Evolutionary conservation across 2,329 filamentous ascomycete genomes (phyloP), one percentile per base, ranked within the genome.

Genomic region (Raffaelea ambrosiae): DNA sequence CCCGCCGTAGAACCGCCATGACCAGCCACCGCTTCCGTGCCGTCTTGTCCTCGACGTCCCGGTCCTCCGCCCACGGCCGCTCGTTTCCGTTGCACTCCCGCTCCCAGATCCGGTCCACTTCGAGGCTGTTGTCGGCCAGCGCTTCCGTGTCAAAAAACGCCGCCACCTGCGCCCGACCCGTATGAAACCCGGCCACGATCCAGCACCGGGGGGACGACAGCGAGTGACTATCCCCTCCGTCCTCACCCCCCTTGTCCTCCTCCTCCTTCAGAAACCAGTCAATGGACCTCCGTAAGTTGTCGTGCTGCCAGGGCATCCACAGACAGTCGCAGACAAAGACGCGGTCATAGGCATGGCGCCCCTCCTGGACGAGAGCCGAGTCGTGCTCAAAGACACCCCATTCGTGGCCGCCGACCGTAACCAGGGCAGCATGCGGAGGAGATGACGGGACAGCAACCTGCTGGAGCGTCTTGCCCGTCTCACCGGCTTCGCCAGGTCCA

Each of bases 221-320:
- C 11, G 44, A 40, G n/a, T 21, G 38, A 19, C 16, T 20, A 4
- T 40, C 38, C 18, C 19, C 38, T 7, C 13, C 38, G n/a, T 21
- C n/a, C n/a, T 40, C 38, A 19, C 10, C 38, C 13, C 3, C 38
- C 23, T 13, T 19, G 8, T 40, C 43, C 2, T 7, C n/a, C 13
- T 42, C 33, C 14, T 51, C 44, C n/a, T 45, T 45, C 18, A 88
- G 67, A 58, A 87, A 85, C 63, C 79, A 77, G 5, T 71, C 63
- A 58, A 87, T 77, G 21, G 81, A 85, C 39, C 59, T 63, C 42
- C 73, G 73, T 22, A 88, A 70, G 61, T 81, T 84, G n/a, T 64
- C 71, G 62, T 88, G 85, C 67, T 88, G 76, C 68, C 74, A 75
- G 2, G 79, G 76, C 81, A 88, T 86, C 84, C 84, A 88, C 48